Evolutionary conservation across 371 early-diverging fungal genomes (phyloP).

Genomic region (Polyrhizophydium stewartii): DNA sequence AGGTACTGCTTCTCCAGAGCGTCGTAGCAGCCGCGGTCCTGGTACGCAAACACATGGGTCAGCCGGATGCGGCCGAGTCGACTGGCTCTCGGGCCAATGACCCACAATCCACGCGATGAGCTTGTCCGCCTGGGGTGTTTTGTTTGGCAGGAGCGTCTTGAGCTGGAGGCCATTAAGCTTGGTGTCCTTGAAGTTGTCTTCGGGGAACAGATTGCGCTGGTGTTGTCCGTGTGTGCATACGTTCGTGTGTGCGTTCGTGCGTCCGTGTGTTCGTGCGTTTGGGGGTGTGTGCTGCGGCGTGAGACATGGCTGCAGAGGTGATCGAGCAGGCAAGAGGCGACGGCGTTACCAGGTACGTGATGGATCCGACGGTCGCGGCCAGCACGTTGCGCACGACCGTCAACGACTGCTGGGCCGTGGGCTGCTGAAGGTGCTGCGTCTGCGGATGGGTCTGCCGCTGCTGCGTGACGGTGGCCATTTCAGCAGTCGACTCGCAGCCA

Average conservation of each 20-base stretch:
- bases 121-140: constrained; percentile 33
- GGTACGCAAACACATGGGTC: background rate
- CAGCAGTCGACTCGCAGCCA: too few species aligned
- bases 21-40: constrained; percentile 39
- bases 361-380: constrained; percentile 21
- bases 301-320: background rate
- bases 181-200: constrained; percentile 33
- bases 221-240: background rate
- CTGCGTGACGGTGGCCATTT: too few species aligned
- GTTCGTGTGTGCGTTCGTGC: too few species aligned
- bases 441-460: too few species aligned
- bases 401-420: constrained; percentile 21
- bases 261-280: background rate
- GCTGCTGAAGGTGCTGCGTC: too few species aligned
- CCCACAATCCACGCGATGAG: constrained; percentile 44
- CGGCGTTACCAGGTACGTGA: constrained; percentile 25
- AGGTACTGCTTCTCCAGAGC: constrained; percentile 41
- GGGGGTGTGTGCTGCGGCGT: background rate
- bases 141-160: constrained; percentile 25
- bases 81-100: background rate
- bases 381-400: constrained; percentile 29
- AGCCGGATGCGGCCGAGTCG: background rate
- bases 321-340: background rate
- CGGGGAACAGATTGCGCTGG: constrained; percentile 29
- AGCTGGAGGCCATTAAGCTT: constrained; percentile 24